Evolutionary conservation across 2,329 filamentous ascomycete genomes (phyloP), one percentile per base, ranked within the genome.

Genomic region (Aspergillus pseudoviridinutans): DNA sequence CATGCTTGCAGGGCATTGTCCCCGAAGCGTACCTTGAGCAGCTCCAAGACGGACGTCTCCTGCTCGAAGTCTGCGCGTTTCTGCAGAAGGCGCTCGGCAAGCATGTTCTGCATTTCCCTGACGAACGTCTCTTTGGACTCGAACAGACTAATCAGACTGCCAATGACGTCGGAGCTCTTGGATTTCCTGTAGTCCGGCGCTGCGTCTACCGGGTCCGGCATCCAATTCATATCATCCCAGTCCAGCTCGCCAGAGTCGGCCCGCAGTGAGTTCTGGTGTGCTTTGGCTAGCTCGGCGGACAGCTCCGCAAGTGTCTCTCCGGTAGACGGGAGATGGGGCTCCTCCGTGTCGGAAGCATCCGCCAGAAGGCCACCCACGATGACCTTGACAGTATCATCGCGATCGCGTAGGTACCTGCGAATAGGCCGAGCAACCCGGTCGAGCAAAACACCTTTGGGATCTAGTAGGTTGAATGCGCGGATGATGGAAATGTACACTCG

Each of bases 221-320:
- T 81, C 94, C 94, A 99, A 8, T 87, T 84, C 87, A 96, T 90
- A 72, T 99, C 92, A 68, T 91, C 84, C 88, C 90, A 97, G 72
- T 95, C 90, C 17, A 94, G 80, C 53, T 91, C 90, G 56, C 88
- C 86, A 25, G 69, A 68, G n/a, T 82, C 78, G 41, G 79, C 74
- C 58, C 65, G 71, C 51, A 66, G 75, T 64, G 61, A 82, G 70
- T 66, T 79, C 64, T 64, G 71, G 53, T 71, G 75, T 42, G 72
- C 71, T 58, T 68, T 74, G 54, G 62, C 68, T 58, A 87, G 77
- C 57, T 85, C 83, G 9, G 77, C 73, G 1, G 83, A 81, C 17
- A 87, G 75, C 61, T 83, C 84, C 28, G 74, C 73, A 55, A 81
- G 77, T 17, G 68, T 78, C 20, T 81, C 80, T 5, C 76, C 61